A percentile compares a stretch with the other conserved stretches of the same genome.
phyloP scores from a whole-genome alignment of 495 filamentous ascomycete genomes.

The Lentithecium fluviatile region DNA sequence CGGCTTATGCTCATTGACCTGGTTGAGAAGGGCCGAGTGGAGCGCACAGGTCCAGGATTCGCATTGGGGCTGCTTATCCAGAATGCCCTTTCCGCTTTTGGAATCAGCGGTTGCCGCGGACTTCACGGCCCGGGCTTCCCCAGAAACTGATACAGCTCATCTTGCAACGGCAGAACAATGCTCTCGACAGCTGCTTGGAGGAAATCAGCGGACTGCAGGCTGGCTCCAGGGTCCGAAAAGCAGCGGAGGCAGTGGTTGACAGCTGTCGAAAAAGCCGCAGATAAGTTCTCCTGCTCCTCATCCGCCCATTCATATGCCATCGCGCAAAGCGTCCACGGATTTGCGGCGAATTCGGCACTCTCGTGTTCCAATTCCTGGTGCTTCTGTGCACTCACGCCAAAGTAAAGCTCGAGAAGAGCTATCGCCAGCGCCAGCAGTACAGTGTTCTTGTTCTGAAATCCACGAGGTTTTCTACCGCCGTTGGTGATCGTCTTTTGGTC shows the following conservation, averaged over 20 bases:
- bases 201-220: conserved; percentile 30
- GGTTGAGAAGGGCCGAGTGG: too few relatives aligned
- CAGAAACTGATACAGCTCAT: conserved; percentile 33
- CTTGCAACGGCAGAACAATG: conserved; percentile 34
- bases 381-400: conserved; percentile 30
- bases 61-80: too few relatives aligned
- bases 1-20: too few relatives aligned
- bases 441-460: conserved; percentile 37
- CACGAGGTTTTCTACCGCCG: not conserved
- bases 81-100: not conserved
- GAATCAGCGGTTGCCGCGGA: not conserved
- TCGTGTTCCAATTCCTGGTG: conserved; percentile 17
- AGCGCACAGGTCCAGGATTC: too few relatives aligned
- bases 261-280: conserved; percentile 31
- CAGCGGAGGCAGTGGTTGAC: conserved; percentile 34
- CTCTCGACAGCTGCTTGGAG: conserved; percentile 34
- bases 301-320: conserved; percentile 37
- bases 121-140: conserved; percentile 24
- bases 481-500: conserved; percentile 10
- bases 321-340: conserved; percentile 32
- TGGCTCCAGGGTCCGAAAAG: conserved; percentile 31
- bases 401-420: conserved; percentile 34
- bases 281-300: conserved; percentile 32
- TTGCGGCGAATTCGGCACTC: conserved; percentile 3
- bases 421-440: conserved; percentile 34